Conservation (phyloP, 495 filamentous ascomycete species). For the Lasiosphaeria miniovina region DNA sequence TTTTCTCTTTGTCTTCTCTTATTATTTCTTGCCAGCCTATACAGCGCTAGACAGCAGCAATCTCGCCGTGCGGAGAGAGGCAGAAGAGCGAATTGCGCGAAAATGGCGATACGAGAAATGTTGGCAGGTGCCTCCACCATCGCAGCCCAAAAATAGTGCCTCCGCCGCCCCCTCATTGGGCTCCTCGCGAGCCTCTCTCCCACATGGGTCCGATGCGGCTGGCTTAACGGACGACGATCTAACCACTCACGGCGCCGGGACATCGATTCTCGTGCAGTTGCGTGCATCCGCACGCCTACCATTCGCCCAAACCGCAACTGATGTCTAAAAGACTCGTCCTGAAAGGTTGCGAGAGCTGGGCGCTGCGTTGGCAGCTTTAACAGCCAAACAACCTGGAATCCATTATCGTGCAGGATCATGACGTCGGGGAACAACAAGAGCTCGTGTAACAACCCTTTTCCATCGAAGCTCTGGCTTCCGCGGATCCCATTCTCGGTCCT, state of each 20-base stretch:
- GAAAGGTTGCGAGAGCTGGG: neutral
- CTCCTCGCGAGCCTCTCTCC: neutral
- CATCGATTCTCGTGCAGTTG: neutral
- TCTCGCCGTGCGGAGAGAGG: no score
- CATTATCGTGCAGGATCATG: neutral
- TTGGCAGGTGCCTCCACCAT: neutral
- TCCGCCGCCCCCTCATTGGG: slow-evolving; percentile 14
- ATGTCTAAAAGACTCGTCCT: neutral
- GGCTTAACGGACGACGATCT: neutral
- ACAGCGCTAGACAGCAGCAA: no score
- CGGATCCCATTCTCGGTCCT: no score
- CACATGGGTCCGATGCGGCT: slow-evolving; percentile 1
- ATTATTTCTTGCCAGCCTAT: no score
- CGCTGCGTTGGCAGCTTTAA: slow-evolving; percentile 6
- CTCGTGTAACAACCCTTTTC: no score
- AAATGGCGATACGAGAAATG: slow-evolving; percentile 11
- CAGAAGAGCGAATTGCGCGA: neutral
- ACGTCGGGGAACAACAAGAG: no score
- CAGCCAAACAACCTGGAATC: slow-evolving; percentile 1
- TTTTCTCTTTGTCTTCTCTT: no score
- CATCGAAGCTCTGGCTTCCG: no score
- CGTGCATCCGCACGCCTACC: neutral
- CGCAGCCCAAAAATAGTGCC: slow-evolving; percentile 12
- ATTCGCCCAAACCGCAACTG: neutral
- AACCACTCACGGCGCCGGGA: neutral